Percentiles rank a stretch among this genome's conserved stretches.
These are phyloP conservation scores for Medicago truncatula DNA, from an alignment of 306 rosid genomes.

Conservation along the genomic window MtrunA17r5.0-ANR NC_053042.1:5748001-5748500, in stretches of 20 bases:
- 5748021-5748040: not conserved
- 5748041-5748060: constrained; percentile 2
- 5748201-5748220: constrained; percentile 24
- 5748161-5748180: not conserved
- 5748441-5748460: constrained; percentile 67
- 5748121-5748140: not conserved
- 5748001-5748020: not conserved
- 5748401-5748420: constrained; percentile 87
- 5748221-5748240: not conserved
- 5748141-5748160: constrained; percentile 14
- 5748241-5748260: not conserved
- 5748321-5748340: constrained; percentile 16
- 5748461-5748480: not conserved
- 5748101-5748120: constrained; percentile 5
- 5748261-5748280: not conserved
- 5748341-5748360: constrained; percentile 20
- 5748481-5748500: not conserved
- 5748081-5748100: not conserved
- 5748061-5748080: not conserved
- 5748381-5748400: constrained; percentile 86
- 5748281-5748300: constrained; percentile 8
- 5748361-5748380: constrained; percentile 32
- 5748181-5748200: not conserved
- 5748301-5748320: not conserved
- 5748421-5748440: constrained; percentile 73